Base-by-base conservation (phyloP, 2,329 filamentous ascomycete genomes). In the Aspergillus sergii region DNA sequence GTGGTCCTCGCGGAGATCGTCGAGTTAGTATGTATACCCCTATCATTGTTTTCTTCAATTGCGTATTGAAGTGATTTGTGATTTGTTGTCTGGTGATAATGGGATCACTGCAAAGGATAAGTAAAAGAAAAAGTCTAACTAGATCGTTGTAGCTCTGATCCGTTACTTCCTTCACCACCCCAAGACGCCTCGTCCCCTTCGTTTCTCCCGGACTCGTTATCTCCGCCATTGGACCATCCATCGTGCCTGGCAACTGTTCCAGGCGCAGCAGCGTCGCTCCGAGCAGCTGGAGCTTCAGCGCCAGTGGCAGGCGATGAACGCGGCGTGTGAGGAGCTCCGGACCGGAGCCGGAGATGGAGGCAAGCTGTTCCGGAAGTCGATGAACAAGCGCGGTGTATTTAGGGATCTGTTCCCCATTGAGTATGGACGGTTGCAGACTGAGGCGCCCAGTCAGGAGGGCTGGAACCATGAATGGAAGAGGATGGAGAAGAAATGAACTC, bases 161-260 rank as follows among this genome's bases (percentile, higher is more conserved):
- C 84, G 89, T 71, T 92, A 91, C 81, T 87, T 89, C 78, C 86
- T 92, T 70, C 80, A 85, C 72, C 89, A 92, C 77, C 88, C 89
- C 2, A 80, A 85, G 34, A 91, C 87, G 8, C 89, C 89, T 0
- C 87, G 89, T 14, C 94, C 95, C 0, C 87, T 99, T 68, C 91
- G 93, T 72, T 94, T 98, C 86, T 93, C 88, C 46, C 93, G 94
- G 71, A 91, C 91, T 79, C 89, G 95, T 61, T 87, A 89, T 79
- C 88, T 99, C 68, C 92, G 95, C 54, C 95, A 99, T 84, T 99
- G 95, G 95, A 98, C 95, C 58, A 98, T 99, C 79, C 94, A 98
- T 84, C 93, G 95, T 71, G 94, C 94, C 26, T 98, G 94, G 93
- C 85, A 92, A 72, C 84, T 98, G 34, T 91, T 90, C 80, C 88